These are phyloP conservation scores for Aspergillus pseudoterreus DNA, from an alignment of 2,329 filamentous ascomycete genomes.

Conservation along the genomic window DNA sequence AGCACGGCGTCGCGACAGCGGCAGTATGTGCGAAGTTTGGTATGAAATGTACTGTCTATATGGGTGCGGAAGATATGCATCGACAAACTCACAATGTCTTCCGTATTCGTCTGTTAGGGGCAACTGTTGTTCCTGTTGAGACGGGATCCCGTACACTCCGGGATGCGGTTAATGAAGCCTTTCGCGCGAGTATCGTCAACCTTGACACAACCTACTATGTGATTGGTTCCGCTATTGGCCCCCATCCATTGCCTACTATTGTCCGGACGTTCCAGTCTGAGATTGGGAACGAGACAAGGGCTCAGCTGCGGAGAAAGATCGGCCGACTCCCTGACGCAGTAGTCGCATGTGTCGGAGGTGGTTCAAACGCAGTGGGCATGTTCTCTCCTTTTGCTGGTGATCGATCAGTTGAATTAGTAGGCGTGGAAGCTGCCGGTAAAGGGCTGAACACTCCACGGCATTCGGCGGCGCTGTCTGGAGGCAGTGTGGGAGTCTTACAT, in stretches of 20 bases:
- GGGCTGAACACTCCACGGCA: slow-evolving; percentile 77
- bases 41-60: slow-evolving; percentile 95
- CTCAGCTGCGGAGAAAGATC: slow-evolving; percentile 62
- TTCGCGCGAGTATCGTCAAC: slow-evolving; percentile 84
- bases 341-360: slow-evolving; percentile 92
- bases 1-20: slow-evolving; percentile 93
- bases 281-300: slow-evolving; percentile 87
- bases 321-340: slow-evolving; percentile 72
- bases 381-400: slow-evolving; percentile 91
- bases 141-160: no score
- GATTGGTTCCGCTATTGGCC: slow-evolving; percentile 72
- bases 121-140: slow-evolving; percentile 67
- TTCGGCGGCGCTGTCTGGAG: slow-evolving; percentile 76
- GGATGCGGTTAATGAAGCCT: slow-evolving; percentile 72
- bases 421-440: slow-evolving; percentile 89
- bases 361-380: slow-evolving; percentile 92
- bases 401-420: slow-evolving; percentile 74
- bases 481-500: slow-evolving; percentile 88
- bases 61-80: slow-evolving; percentile 94
- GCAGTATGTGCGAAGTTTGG: slow-evolving; percentile 95
- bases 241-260: slow-evolving; percentile 94
- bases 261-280: slow-evolving; percentile 96
- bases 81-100: slow-evolving; percentile 94
- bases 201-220: slow-evolving; percentile 94
- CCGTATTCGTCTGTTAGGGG: slow-evolving; percentile 89